Percentiles rank a stretch among this genome's conserved stretches.
Conservation (phyloP, 306 rosid genomes). For the Adenanthera pavonina region DNA sequence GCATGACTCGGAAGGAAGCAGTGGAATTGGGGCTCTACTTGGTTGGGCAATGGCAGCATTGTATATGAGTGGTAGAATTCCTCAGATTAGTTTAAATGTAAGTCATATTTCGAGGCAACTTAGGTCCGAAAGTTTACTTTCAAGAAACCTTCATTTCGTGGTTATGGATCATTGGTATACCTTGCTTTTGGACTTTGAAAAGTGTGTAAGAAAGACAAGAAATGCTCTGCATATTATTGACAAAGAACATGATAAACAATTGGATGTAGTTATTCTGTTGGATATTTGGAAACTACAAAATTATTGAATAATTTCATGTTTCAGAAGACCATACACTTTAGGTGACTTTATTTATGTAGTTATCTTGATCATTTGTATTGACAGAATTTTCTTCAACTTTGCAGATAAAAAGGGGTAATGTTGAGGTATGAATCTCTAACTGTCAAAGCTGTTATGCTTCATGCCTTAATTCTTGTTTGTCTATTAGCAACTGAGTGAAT, state of each 20-base stretch:
- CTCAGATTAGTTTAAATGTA: constrained; percentile 83
- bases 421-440: constrained; percentile 62
- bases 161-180: constrained; percentile 13
- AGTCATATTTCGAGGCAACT: constrained; percentile 46
- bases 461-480: constrained; percentile 20
- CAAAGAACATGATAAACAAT: constrained; percentile 1
- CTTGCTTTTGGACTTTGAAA: constrained; percentile 29
- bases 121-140: constrained; percentile 26
- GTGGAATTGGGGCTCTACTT: constrained; percentile 59
- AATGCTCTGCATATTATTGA: not conserved
- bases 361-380: constrained; percentile 32
- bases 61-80: constrained; percentile 86
- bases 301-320: constrained; percentile 18
- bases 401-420: constrained; percentile 84
- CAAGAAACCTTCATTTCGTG: constrained; percentile 24
- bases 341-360: not conserved
- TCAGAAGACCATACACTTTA: constrained; percentile 15
- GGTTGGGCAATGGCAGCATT: constrained; percentile 92
- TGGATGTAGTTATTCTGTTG: not conserved
- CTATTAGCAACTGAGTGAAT: constrained; percentile 10
- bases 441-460: constrained; percentile 24
- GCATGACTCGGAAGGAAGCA: constrained; percentile 43
- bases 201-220: not conserved
- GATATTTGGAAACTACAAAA: constrained; percentile 25
- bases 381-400: constrained; percentile 50